Base-by-base conservation (phyloP, 2,329 filamentous ascomycete genomes). In the Pseudogymnoascus sp. region DNA sequence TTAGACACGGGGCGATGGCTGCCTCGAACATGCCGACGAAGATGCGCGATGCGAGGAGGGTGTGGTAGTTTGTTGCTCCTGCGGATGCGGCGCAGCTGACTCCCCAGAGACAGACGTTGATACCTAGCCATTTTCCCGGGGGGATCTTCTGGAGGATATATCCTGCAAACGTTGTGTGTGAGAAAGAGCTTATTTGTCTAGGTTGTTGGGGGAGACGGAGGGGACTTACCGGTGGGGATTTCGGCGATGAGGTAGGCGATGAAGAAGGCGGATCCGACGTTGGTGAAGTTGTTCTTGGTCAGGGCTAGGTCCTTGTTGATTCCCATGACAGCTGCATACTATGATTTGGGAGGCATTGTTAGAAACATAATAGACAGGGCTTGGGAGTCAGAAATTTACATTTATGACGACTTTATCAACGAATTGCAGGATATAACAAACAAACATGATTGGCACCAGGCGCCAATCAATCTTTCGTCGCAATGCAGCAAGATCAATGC, bases 281-380 rank as follows among this genome's bases (percentile, higher is more conserved):
- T 83, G 52, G 80, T 81, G 68, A 86, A 86, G 52, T 86, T 77
- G 61, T 85, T 84, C n/a, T 79, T 79, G 9, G 71, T 68, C 57
- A 87, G 74, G 0, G 77, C 72, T 6, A 83, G 74, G 60, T 85
- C 82, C 57, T 76, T 70, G 18, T 71, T 74, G 6, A 88, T 68
- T 2, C 83, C 82, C 84, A 87, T 88, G 57, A 87, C 82, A 62
- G 80, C 81, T n/a, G 82, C 82, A 67, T 86, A 87, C 78, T 84
- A 68, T 56, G 60, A 52, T n/a, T n/a, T n/a, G 15, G 9, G n/a
- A 7, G 5, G 3, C 7, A 37, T 37, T 37, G 34, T 37, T 37
- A 37, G 34, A 9, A 37, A n/a, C 13, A 35, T 12, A 12, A 30
- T 10, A 30, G 2, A 30, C 8, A 55, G 37, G 37, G 18, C 18